Evolutionary conservation across 345 rosid species (phyloP), one percentile per base, ranked within the genome.

Genomic region (Odontarrhena argentea): DNA sequence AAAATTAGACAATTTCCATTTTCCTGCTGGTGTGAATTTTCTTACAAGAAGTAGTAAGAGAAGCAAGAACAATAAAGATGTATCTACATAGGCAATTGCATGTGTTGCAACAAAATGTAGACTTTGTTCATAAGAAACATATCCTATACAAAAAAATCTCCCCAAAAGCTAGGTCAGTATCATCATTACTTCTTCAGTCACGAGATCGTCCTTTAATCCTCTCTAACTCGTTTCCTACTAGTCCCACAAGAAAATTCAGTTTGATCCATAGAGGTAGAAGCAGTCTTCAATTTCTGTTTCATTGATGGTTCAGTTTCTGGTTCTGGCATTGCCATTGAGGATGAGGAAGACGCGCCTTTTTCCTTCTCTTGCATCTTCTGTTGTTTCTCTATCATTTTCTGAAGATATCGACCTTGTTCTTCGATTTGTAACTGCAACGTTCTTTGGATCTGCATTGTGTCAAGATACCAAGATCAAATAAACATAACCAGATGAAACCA

Each of bases 351-450:
- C 55, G 71, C 47, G 54, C 51, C 85, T 71, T 67, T 74, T 12
- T 52, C 42, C 38, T 58, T 59, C 32, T 60, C 77, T 60, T 66
- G 72, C 61, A 73, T 59, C 76, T 53, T 80, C 65, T 71, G 83
- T 71, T 85, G 94, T 74, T 87, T 80, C 82, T 87, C 92, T 50
- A 90, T 81, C 87, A 90, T 81, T 81, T 57, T 73, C 57, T 73
- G 73, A 45, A 73, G 77, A 73, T 45, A 73, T 45, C 63, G 48
- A 15, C 73, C 77, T 52, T 73, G 77, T 73, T 73, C 57, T 30
- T 73, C 73, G 8, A 73, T 67, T 58, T 67, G 63, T 53, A 73
- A 44, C 51, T 73, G 77, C 44, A 73, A 5, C 9, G 34, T 59
- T 45, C 77, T 58, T 51, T 73, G 77, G 42, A 67, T 68, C 77